These are phyloP conservation scores for Hydnomerulius pinastri DNA, from an alignment of 768 basidiomycete genomes.

Conservation along the genomic window DNA sequence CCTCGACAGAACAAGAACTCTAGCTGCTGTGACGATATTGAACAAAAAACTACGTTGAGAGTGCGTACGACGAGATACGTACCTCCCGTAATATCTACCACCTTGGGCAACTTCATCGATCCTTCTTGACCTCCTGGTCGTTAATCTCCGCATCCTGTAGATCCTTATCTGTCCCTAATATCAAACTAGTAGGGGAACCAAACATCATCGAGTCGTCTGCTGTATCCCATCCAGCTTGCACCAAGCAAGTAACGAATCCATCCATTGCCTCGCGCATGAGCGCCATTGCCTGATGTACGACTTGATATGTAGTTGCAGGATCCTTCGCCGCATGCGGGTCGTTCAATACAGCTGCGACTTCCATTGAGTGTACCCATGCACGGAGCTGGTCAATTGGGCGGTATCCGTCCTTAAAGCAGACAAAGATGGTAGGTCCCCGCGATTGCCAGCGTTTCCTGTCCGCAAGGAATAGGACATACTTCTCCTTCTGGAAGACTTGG, in stretches of 20 bases:
- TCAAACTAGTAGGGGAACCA: conserved; percentile 24
- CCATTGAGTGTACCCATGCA: conserved; percentile 47
- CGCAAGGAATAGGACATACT: conserved; percentile 56
- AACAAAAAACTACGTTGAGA: not conserved
- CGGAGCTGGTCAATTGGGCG: conserved; percentile 49
- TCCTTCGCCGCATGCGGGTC: not conserved
- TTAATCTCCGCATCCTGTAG: not conserved
- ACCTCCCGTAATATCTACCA: not conserved
- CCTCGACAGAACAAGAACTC: not conserved
- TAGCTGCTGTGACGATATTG: not conserved
- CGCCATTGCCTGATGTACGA: conserved; percentile 13
- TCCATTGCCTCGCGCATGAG: conserved; percentile 13
- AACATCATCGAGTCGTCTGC: conserved; percentile 33
- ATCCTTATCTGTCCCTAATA: conserved; percentile 15
- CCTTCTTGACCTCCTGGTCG: conserved; percentile 15
- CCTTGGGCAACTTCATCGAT: conserved; percentile 12
- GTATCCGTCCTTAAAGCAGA: conserved; percentile 55
- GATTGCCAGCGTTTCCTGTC: not conserved
- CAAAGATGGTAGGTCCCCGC: conserved; percentile 30
- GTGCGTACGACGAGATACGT: not conserved
- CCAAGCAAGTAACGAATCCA: conserved; percentile 19
- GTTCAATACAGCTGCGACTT: conserved; percentile 13
- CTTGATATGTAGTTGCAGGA: conserved; percentile 1
- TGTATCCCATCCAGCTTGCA: conserved; percentile 41
- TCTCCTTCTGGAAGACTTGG: conserved; percentile 43